Percentiles rank a stretch among this genome's conserved stretches.
These are phyloP conservation scores for Beauveria asiatica DNA, from an alignment of 2,329 filamentous ascomycete genomes.

Conservation along the genomic window DNA sequence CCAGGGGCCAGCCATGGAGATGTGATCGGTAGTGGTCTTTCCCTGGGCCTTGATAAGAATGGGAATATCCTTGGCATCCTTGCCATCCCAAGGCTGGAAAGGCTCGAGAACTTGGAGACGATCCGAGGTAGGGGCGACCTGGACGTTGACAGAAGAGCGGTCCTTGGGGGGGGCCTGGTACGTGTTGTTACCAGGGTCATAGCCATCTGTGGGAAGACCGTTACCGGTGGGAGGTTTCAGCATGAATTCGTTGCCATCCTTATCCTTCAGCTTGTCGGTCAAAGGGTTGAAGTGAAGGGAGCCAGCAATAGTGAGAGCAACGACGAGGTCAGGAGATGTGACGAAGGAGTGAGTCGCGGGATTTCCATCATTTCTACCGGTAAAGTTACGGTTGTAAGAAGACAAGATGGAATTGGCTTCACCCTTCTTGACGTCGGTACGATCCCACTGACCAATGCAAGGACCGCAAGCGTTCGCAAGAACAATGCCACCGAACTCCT, in stretches of 20 bases:
- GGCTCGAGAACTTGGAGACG: constrained; percentile 87
- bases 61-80: constrained; percentile 74
- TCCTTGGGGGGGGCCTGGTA: constrained; percentile 91
- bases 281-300: constrained; percentile 90
- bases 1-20: constrained; percentile 95
- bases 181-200: constrained; percentile 84
- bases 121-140: constrained; percentile 82
- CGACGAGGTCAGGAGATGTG: constrained; percentile 81
- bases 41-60: constrained; percentile 95
- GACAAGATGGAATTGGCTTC: constrained; percentile 94
- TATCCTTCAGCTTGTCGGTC: constrained; percentile 84
- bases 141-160: constrained; percentile 63
- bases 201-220: constrained; percentile 72
- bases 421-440: constrained; percentile 88
- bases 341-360: constrained; percentile 91
- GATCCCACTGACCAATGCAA: constrained; percentile 94
- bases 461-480: constrained; percentile 92
- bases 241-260: constrained; percentile 93
- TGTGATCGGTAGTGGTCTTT: constrained; percentile 96
- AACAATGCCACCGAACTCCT: constrained; percentile 91
- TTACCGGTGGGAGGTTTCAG: constrained; percentile 72
- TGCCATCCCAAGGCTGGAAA: constrained; percentile 84
- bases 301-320: constrained; percentile 77
- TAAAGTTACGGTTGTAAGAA: constrained; percentile 99
- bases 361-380: constrained; percentile 93